phyloP scores from a whole-genome alignment of 352 stramenopile genomes.

The Phytophthora pinifolia region DNA sequence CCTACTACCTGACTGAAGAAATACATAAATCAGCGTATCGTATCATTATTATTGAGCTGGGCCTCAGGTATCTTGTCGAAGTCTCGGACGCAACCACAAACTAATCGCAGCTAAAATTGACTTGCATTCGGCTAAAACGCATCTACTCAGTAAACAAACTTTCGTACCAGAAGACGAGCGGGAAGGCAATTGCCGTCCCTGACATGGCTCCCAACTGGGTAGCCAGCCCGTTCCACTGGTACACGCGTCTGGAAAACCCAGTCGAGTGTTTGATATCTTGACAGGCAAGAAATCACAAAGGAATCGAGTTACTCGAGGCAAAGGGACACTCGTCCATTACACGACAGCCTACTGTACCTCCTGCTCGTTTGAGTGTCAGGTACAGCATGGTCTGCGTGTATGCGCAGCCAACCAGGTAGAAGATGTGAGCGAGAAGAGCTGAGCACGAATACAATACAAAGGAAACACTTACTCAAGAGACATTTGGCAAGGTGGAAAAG shows the following conservation, averaged over 20 bases:
- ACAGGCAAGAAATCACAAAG: not conserved
- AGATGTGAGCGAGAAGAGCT: constrained; percentile 50
- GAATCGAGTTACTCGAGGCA: not conserved
- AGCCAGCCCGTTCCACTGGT: constrained; percentile 71
- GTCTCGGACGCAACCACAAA: too few relatives aligned
- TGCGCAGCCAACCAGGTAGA: constrained; percentile 55
- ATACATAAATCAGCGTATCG: too few relatives aligned
- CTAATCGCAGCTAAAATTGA: too few relatives aligned
- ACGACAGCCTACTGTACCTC: constrained; percentile 24
- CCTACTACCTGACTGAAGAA: too few relatives aligned
- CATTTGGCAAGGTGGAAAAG: not conserved
- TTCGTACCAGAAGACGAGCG: constrained; percentile 64
- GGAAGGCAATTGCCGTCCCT: constrained; percentile 63
- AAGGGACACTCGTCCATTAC: not conserved
- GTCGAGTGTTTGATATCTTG: constrained; percentile 33
- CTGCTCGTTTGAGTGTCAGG: constrained; percentile 60
- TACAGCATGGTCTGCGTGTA: constrained; percentile 83
- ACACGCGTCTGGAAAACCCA: constrained; percentile 44
- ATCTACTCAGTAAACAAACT: constrained; percentile 37
- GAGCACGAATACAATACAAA: not conserved
- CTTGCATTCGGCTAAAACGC: too few relatives aligned
- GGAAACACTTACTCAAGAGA: not conserved
- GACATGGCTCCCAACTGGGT: constrained; percentile 66
- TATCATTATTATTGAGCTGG: too few relatives aligned
- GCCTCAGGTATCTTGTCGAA: too few relatives aligned